Evolutionary conservation across 2,329 filamentous ascomycete species (phyloP), one percentile per base, ranked within the genome.

Genomic region (Cyphellophora attinorum): DNA sequence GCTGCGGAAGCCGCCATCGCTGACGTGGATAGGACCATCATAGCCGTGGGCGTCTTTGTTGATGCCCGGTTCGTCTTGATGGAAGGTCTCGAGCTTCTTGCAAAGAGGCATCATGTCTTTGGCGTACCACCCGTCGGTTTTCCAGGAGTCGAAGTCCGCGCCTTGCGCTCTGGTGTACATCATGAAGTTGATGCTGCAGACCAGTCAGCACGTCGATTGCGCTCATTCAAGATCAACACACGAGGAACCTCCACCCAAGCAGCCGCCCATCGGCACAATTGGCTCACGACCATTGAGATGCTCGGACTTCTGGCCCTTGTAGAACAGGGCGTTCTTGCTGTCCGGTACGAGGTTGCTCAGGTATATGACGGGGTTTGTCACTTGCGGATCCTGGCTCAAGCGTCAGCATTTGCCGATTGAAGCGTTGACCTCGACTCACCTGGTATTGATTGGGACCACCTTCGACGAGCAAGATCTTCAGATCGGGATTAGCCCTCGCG

Each of bases 161-260:
- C 49, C 38, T 33, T 58, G 53, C 3, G 53, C 51, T 11, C 58
- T 62, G 65, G 38, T 53, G 40, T 57, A 59, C 31, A 72, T 68
- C 68, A 76, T 70, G 42, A 69, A 72, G 43, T 78, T 77, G 35
- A 78, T 61, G 0, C n/a, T n/a, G n/a, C n/a, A n/a, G n/a, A n/a
- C n/a, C n/a, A n/a, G n/a, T n/a, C n/a, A n/a, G n/a, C n/a, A n/a
- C n/a, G n/a, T n/a, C n/a, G n/a, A n/a, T n/a, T n/a, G n/a, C n/a
- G n/a, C n/a, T n/a, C n/a, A n/a, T n/a, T n/a, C n/a, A n/a, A n/a
- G n/a, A n/a, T n/a, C n/a, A n/a, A n/a, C n/a, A n/a, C n/a, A n/a
- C 15, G 70, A 71, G 11, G 65, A 71, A 5, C 76, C 75, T 5
- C 79, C 79, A 11, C 79, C 79, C 0, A 83, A 61, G 1, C 74